Conservation (phyloP, 2,329 filamentous ascomycete genomes). For the Bipolaris zeicola region DNA sequence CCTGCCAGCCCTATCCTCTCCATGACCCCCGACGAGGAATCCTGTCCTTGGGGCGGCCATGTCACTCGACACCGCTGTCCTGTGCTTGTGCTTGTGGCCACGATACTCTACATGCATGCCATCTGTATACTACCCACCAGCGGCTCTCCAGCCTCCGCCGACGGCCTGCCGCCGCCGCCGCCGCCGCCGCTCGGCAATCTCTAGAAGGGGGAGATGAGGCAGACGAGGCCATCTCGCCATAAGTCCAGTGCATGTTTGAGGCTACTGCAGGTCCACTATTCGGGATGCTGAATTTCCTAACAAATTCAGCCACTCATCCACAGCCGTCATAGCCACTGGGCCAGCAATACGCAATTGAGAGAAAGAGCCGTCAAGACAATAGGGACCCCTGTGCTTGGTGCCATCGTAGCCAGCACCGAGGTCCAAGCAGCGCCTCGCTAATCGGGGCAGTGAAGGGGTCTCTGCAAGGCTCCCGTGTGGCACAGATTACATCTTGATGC, state of each 20-base stretch:
- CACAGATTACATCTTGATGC: not conserved
- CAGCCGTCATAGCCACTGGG: conserved; percentile 15
- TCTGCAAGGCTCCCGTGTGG: conserved; percentile 1
- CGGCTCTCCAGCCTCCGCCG: conserved; percentile 2
- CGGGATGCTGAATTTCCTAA: conserved; percentile 13
- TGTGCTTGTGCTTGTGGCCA: not conserved
- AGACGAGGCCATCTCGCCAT: conserved; percentile 2
- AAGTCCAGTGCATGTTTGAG: conserved; percentile 22
- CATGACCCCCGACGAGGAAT: not conserved
- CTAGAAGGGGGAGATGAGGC: conserved; percentile 7
- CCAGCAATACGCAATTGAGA: conserved; percentile 1
- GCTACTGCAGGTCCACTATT: conserved; percentile 30
- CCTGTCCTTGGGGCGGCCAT: not conserved
- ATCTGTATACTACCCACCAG: not conserved
- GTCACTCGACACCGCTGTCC: not conserved
- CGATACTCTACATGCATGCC: not conserved
- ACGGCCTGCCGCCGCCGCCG: not conserved
- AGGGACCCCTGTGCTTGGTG: conserved; percentile 5
- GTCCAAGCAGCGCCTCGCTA: not conserved
- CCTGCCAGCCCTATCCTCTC: not conserved
- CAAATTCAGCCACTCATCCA: conserved; percentile 9
- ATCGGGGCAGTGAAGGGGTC: conserved; percentile 3
- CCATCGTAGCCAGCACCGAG: conserved; percentile 3
- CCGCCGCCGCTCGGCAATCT: conserved; percentile 2
- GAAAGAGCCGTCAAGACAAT: conserved; percentile 4